Percentiles rank a stretch among this genome's conserved stretches.
phyloP scores from a whole-genome alignment of 176 grass and related monocot genomes.

The Phoenix dactylifera region DNA sequence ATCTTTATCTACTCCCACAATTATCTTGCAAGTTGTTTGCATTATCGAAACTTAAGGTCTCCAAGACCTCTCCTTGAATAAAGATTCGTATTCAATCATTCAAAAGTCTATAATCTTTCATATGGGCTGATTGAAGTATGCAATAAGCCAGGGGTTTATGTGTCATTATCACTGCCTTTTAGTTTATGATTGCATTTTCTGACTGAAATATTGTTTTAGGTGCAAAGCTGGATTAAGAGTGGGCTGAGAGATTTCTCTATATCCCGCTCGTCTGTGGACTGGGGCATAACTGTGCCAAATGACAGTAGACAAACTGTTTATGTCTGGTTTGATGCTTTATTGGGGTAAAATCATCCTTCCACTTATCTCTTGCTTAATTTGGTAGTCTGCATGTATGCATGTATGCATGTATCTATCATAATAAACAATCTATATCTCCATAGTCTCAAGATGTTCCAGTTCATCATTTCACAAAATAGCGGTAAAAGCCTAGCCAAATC shows the following conservation, averaged over 20 bases:
- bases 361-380: constrained; percentile 18
- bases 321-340: constrained; percentile 95
- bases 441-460: no score
- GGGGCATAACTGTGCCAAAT: constrained; percentile 97
- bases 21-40: no score
- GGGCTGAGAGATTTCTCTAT: constrained; percentile 96
- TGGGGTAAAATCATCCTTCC: constrained; percentile 61
- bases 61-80: no score
- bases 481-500: no score
- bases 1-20: no score
- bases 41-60: no score
- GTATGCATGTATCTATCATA: neutral
- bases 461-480: no score
- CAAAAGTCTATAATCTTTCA: no score
- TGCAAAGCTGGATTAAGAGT: constrained; percentile 95
- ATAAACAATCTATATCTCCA: no score
- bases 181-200: constrained; percentile 24
- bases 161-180: neutral
- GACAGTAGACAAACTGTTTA: constrained; percentile 92
- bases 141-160: neutral
- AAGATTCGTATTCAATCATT: no score
- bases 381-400: constrained; percentile 3
- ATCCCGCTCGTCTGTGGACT: constrained; percentile 84
- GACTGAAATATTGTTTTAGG: constrained; percentile 61
- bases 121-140: no score